Conservation (phyloP, 768 basidiomycete genomes). For the Paxillus rubicundulus region DNA sequence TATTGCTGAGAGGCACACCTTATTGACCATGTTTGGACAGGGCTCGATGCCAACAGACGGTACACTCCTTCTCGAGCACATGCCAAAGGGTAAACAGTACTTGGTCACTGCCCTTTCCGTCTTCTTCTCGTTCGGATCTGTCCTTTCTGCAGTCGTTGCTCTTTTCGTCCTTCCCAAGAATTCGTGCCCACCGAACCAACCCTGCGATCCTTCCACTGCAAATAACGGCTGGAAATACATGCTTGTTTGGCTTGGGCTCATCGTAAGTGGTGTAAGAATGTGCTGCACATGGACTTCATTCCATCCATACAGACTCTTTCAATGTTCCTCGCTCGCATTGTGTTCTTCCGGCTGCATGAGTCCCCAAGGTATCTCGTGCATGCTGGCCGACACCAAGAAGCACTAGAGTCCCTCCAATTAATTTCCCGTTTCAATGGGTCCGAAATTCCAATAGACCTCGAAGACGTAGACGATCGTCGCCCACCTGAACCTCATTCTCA, state of each 20-base stretch:
- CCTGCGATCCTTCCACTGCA: slow-evolving; percentile 63
- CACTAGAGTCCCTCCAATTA: slow-evolving; percentile 74
- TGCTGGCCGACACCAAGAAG: slow-evolving; percentile 80
- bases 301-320: slow-evolving; percentile 60
- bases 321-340: slow-evolving; percentile 85
- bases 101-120: slow-evolving; percentile 88
- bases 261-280: slow-evolving; percentile 57
- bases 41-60: slow-evolving; percentile 98
- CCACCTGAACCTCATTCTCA: slow-evolving; percentile 20
- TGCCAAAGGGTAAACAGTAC: slow-evolving; percentile 90
- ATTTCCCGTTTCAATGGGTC: slow-evolving; percentile 88
- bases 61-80: slow-evolving; percentile 86
- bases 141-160: slow-evolving; percentile 78
- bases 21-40: slow-evolving; percentile 36
- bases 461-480: slow-evolving; percentile 60
- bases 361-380: slow-evolving; percentile 93
- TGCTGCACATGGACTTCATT: slow-evolving; percentile 1
- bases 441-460: slow-evolving; percentile 59
- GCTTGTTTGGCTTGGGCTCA: slow-evolving; percentile 68
- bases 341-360: slow-evolving; percentile 91
- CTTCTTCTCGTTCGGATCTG: slow-evolving; percentile 95
- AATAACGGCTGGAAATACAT: slow-evolving; percentile 92
- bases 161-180: slow-evolving; percentile 74
- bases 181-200: slow-evolving; percentile 52
- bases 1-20: not conserved